Evolutionary conservation across 148 eudicot genomes (phyloP).

Genomic region (Silene conica): DNA sequence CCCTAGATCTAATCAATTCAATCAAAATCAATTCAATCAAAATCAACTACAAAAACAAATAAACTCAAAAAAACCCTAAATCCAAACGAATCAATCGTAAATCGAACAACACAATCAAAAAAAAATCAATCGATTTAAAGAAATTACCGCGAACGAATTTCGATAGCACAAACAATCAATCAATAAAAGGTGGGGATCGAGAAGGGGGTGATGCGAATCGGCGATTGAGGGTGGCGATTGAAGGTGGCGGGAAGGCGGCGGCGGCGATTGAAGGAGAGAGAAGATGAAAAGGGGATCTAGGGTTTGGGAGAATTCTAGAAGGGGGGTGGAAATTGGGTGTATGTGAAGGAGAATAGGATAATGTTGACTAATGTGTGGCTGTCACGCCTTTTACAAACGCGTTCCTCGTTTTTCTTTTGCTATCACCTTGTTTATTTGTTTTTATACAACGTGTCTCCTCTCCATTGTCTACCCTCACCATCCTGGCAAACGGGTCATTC

Average conservation of each 20-base stretch:
- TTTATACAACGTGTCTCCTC: too few relatives aligned
- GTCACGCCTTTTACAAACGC: too few relatives aligned
- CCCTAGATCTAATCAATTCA: neutral
- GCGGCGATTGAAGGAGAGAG: slow-evolving; percentile 22
- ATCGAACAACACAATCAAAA: neutral
- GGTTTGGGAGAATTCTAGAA: slow-evolving; percentile 17
- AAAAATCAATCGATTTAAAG: neutral
- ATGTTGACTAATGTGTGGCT: slow-evolving; percentile 24
- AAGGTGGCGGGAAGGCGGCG: neutral
- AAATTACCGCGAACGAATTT: slow-evolving; percentile 22
- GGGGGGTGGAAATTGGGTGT: neutral
- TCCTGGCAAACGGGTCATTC: too few relatives aligned
- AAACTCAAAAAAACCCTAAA: slow-evolving; percentile 7
- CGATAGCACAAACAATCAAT: neutral
- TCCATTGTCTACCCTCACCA: too few relatives aligned
- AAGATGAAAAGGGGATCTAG: slow-evolving; percentile 28
- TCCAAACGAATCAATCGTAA: slow-evolving; percentile 8
- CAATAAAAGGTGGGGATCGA: neutral
- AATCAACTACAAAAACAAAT: neutral
- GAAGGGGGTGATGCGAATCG: neutral
- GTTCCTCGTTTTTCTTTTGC: too few relatives aligned
- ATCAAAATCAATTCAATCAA: neutral
- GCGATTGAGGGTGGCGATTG: neutral
- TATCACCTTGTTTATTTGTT: too few relatives aligned
- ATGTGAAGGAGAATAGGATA: neutral